Evolutionary conservation across 1,284 basidiomycete species (phyloP), one percentile per base, ranked within the genome.

Genomic region (Blastosporella zonata): DNA sequence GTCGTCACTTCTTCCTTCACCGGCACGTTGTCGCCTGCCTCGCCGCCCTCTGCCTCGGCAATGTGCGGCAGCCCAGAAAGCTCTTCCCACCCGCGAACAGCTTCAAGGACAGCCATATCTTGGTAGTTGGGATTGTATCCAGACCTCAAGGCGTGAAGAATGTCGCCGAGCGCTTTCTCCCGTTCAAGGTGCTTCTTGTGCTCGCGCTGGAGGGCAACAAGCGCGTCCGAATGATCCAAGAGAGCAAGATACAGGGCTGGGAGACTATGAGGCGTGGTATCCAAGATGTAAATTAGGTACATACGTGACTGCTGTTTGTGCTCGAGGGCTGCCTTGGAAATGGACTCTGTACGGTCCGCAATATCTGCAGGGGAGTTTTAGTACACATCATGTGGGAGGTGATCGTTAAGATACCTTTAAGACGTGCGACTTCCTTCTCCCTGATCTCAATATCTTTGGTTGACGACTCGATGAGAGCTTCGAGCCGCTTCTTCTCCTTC

Each of bases 121-220:
- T 96, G 92, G 67, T 97, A 97, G 68, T 99, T 99, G 18, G 96
- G 96, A 67, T 99, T 99, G 73, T 97, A 98, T 0, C 87, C 87
- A 7, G 80, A 79, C 9, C 90, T 82, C 2, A 99, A 79, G 29
- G 86, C 77, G 50, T 86, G 80, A 12, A 99, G 78, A 44, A 98
- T 88, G n/a, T 84, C 79, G n/a, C 87, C 86, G 2, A 99, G 79
- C 21, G 82, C 77, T 53, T 82, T 78, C 58, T 95, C 81, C 53
- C 89, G 87, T 49, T 84, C 78, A 21, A 89, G 68, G 48, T 91
- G 82, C 53, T 83, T 82, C 43, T 82, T 71, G 59, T 93, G 77
- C 59, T 90, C 83, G 33, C 75, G 74, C 47, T 83, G 79, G 3
- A 99, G 78, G 6, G 88, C 84, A 55, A 81, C 84, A 34, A 98